These are phyloP conservation scores for Suillus alpinus DNA, from an alignment of 768 basidiomycete species.

Conservation along the genomic window DNA sequence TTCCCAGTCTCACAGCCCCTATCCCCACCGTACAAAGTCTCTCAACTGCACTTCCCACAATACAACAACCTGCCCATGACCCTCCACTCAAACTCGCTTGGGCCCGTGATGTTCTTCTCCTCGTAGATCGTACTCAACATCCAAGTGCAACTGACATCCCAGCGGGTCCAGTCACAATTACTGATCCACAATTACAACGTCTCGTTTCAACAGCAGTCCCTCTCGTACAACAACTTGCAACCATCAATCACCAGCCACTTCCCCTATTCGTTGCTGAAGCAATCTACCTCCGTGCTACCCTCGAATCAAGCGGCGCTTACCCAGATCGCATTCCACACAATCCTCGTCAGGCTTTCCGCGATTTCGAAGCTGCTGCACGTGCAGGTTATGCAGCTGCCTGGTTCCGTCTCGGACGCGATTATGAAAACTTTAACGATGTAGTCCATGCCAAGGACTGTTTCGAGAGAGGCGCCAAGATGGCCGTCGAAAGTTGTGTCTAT, in stretches of 20 bases:
- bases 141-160: slow-evolving; percentile 40
- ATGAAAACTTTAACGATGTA: slow-evolving; percentile 82
- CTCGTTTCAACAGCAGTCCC: slow-evolving; percentile 66
- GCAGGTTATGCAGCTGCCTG: slow-evolving; percentile 79
- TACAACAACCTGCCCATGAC: slow-evolving; percentile 56
- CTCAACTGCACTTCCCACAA: slow-evolving; percentile 43
- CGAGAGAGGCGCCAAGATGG: slow-evolving; percentile 71
- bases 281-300: slow-evolving; percentile 68
- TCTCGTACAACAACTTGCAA: slow-evolving; percentile 57
- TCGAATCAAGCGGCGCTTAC: slow-evolving; percentile 71
- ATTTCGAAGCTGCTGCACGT: slow-evolving; percentile 82
- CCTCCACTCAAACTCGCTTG: slow-evolving; percentile 67
- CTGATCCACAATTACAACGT: slow-evolving; percentile 56
- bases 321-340: slow-evolving; percentile 64
- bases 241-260: slow-evolving; percentile 32
- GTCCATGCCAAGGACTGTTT: slow-evolving; percentile 81
- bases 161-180: slow-evolving; percentile 51
- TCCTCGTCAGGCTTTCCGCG: slow-evolving; percentile 80
- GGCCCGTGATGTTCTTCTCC: slow-evolving; percentile 79
- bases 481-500: slow-evolving; percentile 80
- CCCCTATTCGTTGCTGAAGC: slow-evolving; percentile 63
- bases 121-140: slow-evolving; percentile 58
- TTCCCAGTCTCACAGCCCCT: slow-evolving; percentile 60
- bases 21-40: slow-evolving; percentile 67
- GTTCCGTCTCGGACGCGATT: slow-evolving; percentile 90